Conservation (phyloP, 306 rosid genomes). For the Medicago lupulina region DNA sequence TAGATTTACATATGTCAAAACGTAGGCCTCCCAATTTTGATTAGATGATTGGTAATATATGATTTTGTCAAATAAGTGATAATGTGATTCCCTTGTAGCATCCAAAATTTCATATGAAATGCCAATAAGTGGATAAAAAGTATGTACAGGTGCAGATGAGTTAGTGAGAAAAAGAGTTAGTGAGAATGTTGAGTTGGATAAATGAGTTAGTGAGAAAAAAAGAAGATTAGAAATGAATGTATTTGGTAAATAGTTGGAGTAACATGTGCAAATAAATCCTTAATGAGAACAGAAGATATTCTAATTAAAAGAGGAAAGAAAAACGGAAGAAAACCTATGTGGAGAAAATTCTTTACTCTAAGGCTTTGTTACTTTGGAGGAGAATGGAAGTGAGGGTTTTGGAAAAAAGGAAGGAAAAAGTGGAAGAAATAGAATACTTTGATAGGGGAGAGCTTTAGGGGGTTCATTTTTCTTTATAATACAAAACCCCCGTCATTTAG, state of each 20-base stretch:
- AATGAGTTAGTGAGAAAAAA: conserved; percentile 5
- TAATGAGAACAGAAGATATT: background rate
- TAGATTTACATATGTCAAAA: background rate
- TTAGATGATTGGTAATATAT: background rate
- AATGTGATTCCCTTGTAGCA: background rate
- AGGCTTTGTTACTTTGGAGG: no score
- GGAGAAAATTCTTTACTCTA: background rate
- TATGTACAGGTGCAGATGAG: background rate
- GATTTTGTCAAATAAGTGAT: background rate
- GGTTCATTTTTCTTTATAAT: no score
- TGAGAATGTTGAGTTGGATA: no score
- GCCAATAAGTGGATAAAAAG: background rate
- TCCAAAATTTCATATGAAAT: background rate
- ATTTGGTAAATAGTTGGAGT: background rate
- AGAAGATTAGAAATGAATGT: background rate
- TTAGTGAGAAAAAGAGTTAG: background rate
- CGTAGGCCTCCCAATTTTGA: background rate
- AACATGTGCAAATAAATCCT: background rate
- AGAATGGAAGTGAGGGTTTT: no score
- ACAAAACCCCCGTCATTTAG: no score
- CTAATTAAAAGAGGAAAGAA: background rate
- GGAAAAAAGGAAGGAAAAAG: no score
- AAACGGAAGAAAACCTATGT: background rate
- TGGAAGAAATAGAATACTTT: no score
- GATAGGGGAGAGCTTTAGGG: no score